phyloP scores from a whole-genome alignment of 352 stramenopile species.

The Phytophthora palmivora region DNA sequence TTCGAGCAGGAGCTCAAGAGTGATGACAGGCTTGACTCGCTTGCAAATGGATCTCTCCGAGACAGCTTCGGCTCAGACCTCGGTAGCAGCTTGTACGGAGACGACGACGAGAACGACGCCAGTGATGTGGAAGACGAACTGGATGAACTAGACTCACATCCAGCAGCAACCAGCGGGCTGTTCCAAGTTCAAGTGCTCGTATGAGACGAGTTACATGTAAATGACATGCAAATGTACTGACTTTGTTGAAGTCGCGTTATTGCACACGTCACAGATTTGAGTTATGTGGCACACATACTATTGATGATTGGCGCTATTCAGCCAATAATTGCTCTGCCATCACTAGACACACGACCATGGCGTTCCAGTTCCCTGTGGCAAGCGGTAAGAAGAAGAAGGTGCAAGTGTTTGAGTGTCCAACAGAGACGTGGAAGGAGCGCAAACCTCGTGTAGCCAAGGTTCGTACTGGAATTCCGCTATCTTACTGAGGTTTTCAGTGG shows the following conservation, averaged over 20 bases:
- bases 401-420: constrained; percentile 79
- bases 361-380: constrained; percentile 78
- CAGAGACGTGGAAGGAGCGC: constrained; percentile 74
- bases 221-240: neutral
- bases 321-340: constrained; percentile 1
- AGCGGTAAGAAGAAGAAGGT: constrained; percentile 81
- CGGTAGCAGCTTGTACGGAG: constrained; percentile 33
- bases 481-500: neutral
- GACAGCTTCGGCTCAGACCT: constrained; percentile 31
- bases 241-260: constrained; percentile 2
- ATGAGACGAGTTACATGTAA: constrained; percentile 25
- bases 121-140: constrained; percentile 26
- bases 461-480: constrained; percentile 2
- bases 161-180: constrained; percentile 41
- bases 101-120: constrained; percentile 30
- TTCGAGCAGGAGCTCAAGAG: constrained; percentile 43
- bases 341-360: constrained; percentile 27
- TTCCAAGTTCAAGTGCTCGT: constrained; percentile 79
- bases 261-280: constrained; percentile 39
- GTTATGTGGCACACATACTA: constrained; percentile 16
- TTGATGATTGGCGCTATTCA: constrained; percentile 26
- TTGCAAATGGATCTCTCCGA: constrained; percentile 26
- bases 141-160: constrained; percentile 8
- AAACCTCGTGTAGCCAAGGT: constrained; percentile 41
- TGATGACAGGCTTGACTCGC: constrained; percentile 19